phyloP scores from a whole-genome alignment of 2,329 filamentous ascomycete genomes.

The Epichloe bromicola region DNA sequence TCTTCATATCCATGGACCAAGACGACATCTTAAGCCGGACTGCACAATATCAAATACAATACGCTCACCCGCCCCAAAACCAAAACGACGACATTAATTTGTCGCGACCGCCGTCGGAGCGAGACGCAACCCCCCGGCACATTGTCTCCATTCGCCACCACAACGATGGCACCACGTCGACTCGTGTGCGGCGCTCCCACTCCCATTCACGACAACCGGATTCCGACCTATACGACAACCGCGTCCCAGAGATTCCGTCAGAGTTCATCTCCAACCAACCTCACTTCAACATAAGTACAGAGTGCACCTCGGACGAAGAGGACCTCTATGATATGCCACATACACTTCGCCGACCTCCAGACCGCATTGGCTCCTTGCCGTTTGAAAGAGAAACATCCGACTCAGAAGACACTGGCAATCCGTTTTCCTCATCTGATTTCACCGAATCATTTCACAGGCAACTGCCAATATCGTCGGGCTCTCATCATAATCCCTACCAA shows the following conservation, averaged over 20 bases:
- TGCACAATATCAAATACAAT: conserved; percentile 62
- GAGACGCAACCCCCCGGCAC: conserved; percentile 14
- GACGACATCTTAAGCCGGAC: conserved; percentile 64
- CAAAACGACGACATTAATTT: neutral
- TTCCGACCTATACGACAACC: conserved; percentile 30
- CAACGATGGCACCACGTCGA: conserved; percentile 33
- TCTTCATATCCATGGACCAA: conserved; percentile 79
- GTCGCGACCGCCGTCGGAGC: conserved; percentile 10
- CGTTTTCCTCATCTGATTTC: conserved; percentile 16
- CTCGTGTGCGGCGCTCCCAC: conserved; percentile 1
- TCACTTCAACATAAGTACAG: conserved; percentile 42
- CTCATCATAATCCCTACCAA: neutral
- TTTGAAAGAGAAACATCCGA: conserved; percentile 37
- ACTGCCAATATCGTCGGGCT: conserved; percentile 13
- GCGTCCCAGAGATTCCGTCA: conserved; percentile 41
- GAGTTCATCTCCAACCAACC: conserved; percentile 37
- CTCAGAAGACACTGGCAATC: conserved; percentile 17
- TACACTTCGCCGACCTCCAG: conserved; percentile 28
- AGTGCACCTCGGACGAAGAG: conserved; percentile 47
- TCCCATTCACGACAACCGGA: conserved; percentile 20
- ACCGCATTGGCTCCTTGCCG: conserved; percentile 40
- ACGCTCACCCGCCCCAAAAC: conserved; percentile 22
- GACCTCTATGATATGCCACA: conserved; percentile 20
- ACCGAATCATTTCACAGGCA: conserved; percentile 12
- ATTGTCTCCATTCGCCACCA: conserved; percentile 41